A percentile compares a stretch with the other conserved stretches of the same genome.
Conservation (phyloP, 1,139 yeast genomes). For the Kodamaea anthophila region DNA sequence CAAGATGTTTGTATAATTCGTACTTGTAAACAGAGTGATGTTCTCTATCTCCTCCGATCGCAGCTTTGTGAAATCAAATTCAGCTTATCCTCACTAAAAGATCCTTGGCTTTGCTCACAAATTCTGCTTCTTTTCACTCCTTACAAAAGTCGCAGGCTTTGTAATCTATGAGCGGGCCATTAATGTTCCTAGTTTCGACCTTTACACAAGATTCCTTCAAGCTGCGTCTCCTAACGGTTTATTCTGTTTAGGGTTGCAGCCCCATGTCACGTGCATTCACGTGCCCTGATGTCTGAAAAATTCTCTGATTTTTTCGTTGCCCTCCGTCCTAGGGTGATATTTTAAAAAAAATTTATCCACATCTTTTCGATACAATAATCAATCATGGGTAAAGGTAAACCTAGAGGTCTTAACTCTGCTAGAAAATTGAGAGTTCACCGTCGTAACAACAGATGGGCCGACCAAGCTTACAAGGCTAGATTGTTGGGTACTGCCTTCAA, state of each 20-base stretch:
- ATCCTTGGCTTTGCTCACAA: no score
- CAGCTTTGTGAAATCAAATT: no score
- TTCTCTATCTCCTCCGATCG: no score
- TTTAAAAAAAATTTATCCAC: constrained; percentile 5
- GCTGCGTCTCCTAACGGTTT: no score
- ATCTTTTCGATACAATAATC: constrained; percentile 12
- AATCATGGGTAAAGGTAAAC: constrained; percentile 87
- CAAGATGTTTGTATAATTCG: no score
- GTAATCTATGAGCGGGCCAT: no score
- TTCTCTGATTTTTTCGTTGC: constrained; percentile 4
- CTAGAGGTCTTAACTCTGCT: constrained; percentile 99
- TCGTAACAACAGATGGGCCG: constrained; percentile 99
- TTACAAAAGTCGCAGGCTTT: no score
- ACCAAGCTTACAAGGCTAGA: constrained; percentile 95
- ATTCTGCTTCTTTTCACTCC: no score
- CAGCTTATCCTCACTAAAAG: no score
- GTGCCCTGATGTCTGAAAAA: background rate
- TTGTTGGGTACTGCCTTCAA: constrained; percentile 99
- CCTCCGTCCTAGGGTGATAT: constrained; percentile 2
- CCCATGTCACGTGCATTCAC: constrained; percentile 3
- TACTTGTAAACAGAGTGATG: no score
- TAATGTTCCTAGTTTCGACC: no score
- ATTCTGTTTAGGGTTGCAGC: background rate
- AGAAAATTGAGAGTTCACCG: constrained; percentile 99
- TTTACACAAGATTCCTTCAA: no score